Percentiles rank a stretch among this genome's conserved stretches.
phyloP scores from a whole-genome alignment of 768 basidiomycete genomes.

The Rhodosporidiobolus sp. region DNA sequence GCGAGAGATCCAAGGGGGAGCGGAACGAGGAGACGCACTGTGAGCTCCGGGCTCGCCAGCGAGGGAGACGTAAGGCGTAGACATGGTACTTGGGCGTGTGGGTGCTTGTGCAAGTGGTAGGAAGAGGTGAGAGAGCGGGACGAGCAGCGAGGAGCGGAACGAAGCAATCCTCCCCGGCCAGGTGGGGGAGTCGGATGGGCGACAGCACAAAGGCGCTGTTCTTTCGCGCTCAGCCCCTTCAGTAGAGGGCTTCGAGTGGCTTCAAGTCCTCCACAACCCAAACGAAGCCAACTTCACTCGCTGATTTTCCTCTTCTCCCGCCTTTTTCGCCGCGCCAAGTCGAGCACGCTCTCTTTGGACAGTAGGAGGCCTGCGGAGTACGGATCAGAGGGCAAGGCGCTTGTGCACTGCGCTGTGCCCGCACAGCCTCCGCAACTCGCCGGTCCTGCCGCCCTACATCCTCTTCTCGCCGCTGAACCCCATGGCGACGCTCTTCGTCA shows the following conservation, averaged over 20 bases:
- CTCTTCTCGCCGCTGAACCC: constrained; percentile 26
- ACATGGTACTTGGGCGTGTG: background rate
- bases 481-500: constrained; percentile 27
- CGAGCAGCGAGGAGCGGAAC: background rate
- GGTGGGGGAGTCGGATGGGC: background rate
- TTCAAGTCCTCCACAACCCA: no score
- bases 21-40: constrained; percentile 6
- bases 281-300: no score
- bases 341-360: no score
- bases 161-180: background rate
- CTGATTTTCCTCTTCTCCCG: no score
- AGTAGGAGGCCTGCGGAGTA: no score
- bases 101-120: background rate
- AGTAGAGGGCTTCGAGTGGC: no score
- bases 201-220: background rate
- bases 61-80: background rate
- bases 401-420: no score
- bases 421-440: background rate
- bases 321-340: no score
- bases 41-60: constrained; percentile 16
- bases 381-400: no score
- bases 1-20: background rate
- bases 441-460: no score
- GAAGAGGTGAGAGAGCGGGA: background rate
- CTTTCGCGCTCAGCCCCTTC: no score